phyloP scores from a whole-genome alignment of 23 red algal genomes.

The Gracilaria domingensis region DNA sequence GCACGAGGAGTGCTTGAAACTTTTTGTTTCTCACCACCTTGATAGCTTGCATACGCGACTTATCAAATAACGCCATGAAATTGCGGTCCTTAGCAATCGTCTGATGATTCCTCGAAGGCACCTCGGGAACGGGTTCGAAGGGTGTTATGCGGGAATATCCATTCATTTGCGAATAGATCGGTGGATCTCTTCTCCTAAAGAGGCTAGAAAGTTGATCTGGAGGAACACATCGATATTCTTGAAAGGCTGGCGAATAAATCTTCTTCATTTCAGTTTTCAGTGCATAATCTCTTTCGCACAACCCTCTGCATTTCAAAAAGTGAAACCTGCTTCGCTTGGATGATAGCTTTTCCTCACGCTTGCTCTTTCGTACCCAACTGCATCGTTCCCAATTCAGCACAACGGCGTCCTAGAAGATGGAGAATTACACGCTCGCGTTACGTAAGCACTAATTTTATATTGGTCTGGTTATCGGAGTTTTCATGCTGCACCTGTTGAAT shows the following conservation, averaged over 20 bases:
- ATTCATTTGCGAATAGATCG: constrained; percentile 65
- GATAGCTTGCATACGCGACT: constrained; percentile 53
- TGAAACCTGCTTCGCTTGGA: constrained; percentile 69
- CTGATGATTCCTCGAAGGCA: constrained; percentile 34
- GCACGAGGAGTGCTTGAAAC: constrained; percentile 29
- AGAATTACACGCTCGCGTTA: constrained; percentile 59
- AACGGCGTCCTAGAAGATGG: constrained; percentile 30
- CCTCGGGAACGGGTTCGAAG: constrained; percentile 62
- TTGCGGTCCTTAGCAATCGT: constrained; percentile 60
- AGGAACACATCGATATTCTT: constrained; percentile 55
- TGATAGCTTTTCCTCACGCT: constrained; percentile 68
- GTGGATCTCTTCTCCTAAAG: constrained; percentile 51
- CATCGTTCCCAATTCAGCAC: constrained; percentile 50
- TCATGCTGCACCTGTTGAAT: constrained; percentile 32
- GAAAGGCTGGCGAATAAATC: constrained; percentile 52
- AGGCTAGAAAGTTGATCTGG: constrained; percentile 50
- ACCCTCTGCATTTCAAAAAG: constrained; percentile 67
- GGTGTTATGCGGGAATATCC: constrained; percentile 50
- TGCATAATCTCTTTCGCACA: constrained; percentile 51
- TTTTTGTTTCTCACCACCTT: constrained; percentile 47
- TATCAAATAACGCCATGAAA: constrained; percentile 66
- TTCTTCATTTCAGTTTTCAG: constrained; percentile 73
- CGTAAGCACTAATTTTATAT: constrained; percentile 41
- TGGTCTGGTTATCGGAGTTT: constrained; percentile 40
- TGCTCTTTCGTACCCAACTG: constrained; percentile 55